Base-by-base conservation (phyloP, 768 basidiomycete species). In the Flagelloscypha sp. region DNA sequence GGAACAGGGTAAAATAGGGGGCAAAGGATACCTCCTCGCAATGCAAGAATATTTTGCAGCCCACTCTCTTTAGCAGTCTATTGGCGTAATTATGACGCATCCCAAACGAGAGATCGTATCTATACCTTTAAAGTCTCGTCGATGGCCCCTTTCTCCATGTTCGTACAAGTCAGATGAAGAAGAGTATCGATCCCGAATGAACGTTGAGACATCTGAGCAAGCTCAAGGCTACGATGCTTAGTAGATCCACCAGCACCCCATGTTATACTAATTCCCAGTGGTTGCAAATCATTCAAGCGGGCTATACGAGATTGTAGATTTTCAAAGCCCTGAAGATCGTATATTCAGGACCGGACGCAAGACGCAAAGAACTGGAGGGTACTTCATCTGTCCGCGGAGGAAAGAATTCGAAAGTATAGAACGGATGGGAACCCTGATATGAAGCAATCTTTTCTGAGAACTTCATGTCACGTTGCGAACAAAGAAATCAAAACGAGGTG, bases 231-330 rank as follows among this genome's bases (percentile, higher is more conserved):
- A 21, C 84, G 72, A 22, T 92, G 85, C 47, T 75, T 88, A 0
- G 94, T 98, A 6, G 79, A 77, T 2, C 95, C 94, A 7, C 95
- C 94, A 0, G 95, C 94, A 28, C 95, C 95, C 95, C 95, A 98
- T 49, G 95, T 98, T 15, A 98, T 72, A 49, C 82, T 92, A 39
- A 98, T 72, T 16, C 85, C 92, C 5, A 92, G 66, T 5, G 92
- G 90, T 23, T 76, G 62, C 10, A 98, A 66, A 5, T 63, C 49
- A n/a, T 81, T 67, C 38, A 98, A 67, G 32, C 95, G 75, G 19
- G 80, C 74, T 45, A 98, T 87, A 29, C 95, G 86, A 33, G 86
- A 67, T 41, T 90, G 65, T 16, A 99, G 69, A 55, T 99, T 99
- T 50, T 85, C 79, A 49, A 95, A 86, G 33, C 94, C 94, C 79